Conservation (phyloP, 768 basidiomycete species). For the Rhodotorula kratochvilovae region DNA sequence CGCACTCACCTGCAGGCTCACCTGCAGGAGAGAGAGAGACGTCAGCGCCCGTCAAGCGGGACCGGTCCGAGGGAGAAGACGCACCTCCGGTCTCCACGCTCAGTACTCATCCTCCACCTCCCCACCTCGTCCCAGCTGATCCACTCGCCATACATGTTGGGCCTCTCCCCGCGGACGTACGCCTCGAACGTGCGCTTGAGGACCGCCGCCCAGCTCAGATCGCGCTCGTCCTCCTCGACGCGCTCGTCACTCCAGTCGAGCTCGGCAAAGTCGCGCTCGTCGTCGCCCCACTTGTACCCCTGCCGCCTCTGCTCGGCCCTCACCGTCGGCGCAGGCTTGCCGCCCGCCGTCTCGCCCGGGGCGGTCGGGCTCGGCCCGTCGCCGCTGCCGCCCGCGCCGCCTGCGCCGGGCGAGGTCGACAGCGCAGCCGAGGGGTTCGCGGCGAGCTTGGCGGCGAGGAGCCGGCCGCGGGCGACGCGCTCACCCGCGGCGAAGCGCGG, state of each 20-base stretch:
- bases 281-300: constrained; percentile 44
- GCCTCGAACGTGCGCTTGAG: constrained; percentile 92
- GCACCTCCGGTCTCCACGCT: too few relatives aligned
- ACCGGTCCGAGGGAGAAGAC: too few relatives aligned
- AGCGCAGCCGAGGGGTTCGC: background rate
- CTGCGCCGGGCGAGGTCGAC: background rate
- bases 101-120: too few relatives aligned
- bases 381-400: background rate
- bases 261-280: constrained; percentile 33
- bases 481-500: constrained; percentile 71
- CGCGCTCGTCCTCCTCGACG: constrained; percentile 58
- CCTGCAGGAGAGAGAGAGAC: too few relatives aligned
- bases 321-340: background rate
- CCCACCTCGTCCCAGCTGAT: constrained; percentile 17
- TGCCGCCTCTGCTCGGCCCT: background rate
- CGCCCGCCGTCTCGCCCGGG: constrained; percentile 10
- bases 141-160: constrained; percentile 62
- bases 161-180: constrained; percentile 81
- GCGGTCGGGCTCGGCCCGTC: constrained; percentile 15
- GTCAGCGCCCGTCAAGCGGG: too few relatives aligned
- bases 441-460: constrained; percentile 21
- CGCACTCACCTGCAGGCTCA: too few relatives aligned
- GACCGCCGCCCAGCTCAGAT: constrained; percentile 87
- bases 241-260: constrained; percentile 41
- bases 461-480: constrained; percentile 55